Conservation (phyloP, 371 early-diverging fungal species). For the Entomophthora muscae region DNA sequence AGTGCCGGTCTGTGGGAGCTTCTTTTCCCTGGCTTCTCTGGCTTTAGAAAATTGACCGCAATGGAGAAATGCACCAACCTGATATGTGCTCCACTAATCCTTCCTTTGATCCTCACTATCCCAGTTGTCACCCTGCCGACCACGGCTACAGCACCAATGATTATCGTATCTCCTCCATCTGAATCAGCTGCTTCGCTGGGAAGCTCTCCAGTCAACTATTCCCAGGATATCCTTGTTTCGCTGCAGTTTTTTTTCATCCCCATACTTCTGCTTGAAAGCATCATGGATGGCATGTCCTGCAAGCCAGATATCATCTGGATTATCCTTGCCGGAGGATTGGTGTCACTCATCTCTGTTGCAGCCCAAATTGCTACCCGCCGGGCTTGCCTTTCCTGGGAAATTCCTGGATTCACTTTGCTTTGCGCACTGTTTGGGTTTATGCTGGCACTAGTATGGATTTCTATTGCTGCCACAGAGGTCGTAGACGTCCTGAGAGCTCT, state of each 20-base stretch:
- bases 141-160: neutral
- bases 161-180: neutral
- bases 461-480: constrained; percentile 63
- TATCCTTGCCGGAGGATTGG: neutral
- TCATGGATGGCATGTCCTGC: constrained; percentile 5
- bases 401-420: neutral
- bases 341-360: neutral
- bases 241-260: constrained; percentile 4
- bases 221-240: neutral
- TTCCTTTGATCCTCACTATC: constrained; percentile 25
- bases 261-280: neutral
- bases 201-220: constrained; percentile 14
- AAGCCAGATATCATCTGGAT: constrained; percentile 13
- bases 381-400: too few relatives aligned
- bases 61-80: constrained; percentile 29
- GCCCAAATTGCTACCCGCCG: neutral
- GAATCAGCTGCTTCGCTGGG: constrained; percentile 1
- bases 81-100: constrained; percentile 28
- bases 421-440: constrained; percentile 48
- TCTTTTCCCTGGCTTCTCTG: constrained; percentile 31
- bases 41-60: constrained; percentile 25
- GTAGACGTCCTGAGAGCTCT: constrained; percentile 44
- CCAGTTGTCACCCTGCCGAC: neutral
- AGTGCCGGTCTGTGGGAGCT: neutral
- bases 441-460: constrained; percentile 58